Percentiles rank a stretch among this genome's conserved stretches.
Evolutionary conservation across 192 early-diverging fungal species (phyloP).

Genomic region (Coemansia guatemalensis): DNA sequence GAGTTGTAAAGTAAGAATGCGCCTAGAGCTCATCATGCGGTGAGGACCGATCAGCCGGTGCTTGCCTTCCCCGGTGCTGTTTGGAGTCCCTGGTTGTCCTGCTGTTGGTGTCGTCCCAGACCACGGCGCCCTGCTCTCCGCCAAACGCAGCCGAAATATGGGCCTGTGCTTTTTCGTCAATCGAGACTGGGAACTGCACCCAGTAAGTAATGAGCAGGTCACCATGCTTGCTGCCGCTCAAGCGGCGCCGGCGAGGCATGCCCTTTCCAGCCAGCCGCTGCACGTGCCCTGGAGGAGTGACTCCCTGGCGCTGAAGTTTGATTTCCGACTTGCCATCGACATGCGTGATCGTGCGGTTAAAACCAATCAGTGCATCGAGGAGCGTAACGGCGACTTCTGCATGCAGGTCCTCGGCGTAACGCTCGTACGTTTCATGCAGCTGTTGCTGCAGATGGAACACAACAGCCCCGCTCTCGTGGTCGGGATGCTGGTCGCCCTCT

Average conservation of each 20-base stretch:
- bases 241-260: conserved; percentile 70
- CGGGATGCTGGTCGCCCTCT: conserved; percentile 90
- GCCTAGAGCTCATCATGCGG: conserved; percentile 44
- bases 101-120: conserved; percentile 37
- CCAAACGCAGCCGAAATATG: conserved; percentile 19
- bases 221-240: conserved; percentile 29
- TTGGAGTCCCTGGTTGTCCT: not conserved
- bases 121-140: not conserved
- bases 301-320: conserved; percentile 56
- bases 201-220: conserved; percentile 88
- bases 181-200: conserved; percentile 70
- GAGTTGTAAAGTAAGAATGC: not conserved
- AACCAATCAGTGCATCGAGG: conserved; percentile 77
- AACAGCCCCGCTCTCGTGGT: conserved; percentile 82
- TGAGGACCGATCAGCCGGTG: not conserved
- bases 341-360: conserved; percentile 71
- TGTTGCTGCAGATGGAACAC: conserved; percentile 71
- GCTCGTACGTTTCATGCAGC: conserved; percentile 72
- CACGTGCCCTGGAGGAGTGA: conserved; percentile 71
- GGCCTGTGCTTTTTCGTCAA: conserved; percentile 12
- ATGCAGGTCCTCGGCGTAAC: conserved; percentile 75
- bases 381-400: conserved; percentile 76
- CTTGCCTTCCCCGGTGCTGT: conserved; percentile 24
- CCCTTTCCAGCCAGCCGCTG: conserved; percentile 78
- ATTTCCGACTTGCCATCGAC: conserved; percentile 73